Conservation (phyloP, 495 filamentous ascomycete species). For the Annulohypoxylon bovei region DNA sequence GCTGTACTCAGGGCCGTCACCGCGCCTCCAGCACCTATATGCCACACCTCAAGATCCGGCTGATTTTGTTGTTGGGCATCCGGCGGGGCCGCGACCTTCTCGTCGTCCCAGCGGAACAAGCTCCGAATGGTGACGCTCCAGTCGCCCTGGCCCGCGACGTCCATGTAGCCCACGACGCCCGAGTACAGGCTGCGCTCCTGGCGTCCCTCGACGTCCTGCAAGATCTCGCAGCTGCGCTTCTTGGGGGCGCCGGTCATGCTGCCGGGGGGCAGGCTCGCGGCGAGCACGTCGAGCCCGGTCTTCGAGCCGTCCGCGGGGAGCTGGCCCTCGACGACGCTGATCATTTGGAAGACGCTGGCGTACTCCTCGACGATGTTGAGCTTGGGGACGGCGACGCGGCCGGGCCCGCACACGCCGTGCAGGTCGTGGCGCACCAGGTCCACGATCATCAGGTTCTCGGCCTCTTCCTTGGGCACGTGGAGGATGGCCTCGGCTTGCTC, state of each 20-base stretch:
- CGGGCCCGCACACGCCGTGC: conserved; percentile 78
- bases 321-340: conserved; percentile 83
- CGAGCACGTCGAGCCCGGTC: conserved; percentile 78
- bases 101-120: conserved; percentile 73
- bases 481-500: conserved; percentile 75
- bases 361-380: conserved; percentile 91
- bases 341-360: conserved; percentile 87
- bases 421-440: conserved; percentile 94
- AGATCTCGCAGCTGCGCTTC: conserved; percentile 84
- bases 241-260: conserved; percentile 97
- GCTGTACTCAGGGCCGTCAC: conserved; percentile 82
- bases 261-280: conserved; percentile 82
- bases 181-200: conserved; percentile 82
- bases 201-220: conserved; percentile 71
- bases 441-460: conserved; percentile 98
- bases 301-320: conserved; percentile 58
- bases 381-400: conserved; percentile 70
- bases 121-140: conserved; percentile 89
- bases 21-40: conserved; percentile 87
- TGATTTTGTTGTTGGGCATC: conserved; percentile 13
- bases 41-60: conserved; percentile 68
- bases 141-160: conserved; percentile 83
- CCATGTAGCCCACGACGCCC: conserved; percentile 88
- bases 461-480: conserved; percentile 83
- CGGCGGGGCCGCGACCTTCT: conserved; percentile 30